A percentile compares a stretch with the other conserved stretches of the same genome.
phyloP scores from a whole-genome alignment of 257 asterid genomes.

The Jaltomata sinuosa region DNA sequence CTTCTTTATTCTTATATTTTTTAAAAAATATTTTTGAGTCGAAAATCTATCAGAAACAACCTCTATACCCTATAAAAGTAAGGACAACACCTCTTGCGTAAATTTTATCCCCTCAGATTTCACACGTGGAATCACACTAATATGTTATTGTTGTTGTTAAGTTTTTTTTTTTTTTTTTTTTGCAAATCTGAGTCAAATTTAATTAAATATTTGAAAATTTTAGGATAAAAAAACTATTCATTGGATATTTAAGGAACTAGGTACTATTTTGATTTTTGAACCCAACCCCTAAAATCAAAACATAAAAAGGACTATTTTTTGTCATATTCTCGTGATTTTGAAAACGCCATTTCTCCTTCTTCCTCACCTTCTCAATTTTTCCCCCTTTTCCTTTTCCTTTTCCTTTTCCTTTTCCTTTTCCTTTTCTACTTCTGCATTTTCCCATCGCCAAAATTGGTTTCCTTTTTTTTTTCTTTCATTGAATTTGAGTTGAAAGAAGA shows the following conservation, averaged over 20 bases:
- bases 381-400: neutral
- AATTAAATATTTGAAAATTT: too few relatives aligned
- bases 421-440: neutral
- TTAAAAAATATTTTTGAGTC: too few relatives aligned
- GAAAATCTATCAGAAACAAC: too few relatives aligned
- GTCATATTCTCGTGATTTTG: conserved; percentile 3
- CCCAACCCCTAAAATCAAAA: neutral
- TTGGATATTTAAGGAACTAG: neutral
- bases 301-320: neutral
- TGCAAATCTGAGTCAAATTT: neutral
- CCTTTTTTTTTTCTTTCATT: neutral
- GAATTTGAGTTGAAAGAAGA: neutral
- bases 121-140: too few relatives aligned
- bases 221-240: neutral
- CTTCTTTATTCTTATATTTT: too few relatives aligned
- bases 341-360: conserved; percentile 10
- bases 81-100: too few relatives aligned
- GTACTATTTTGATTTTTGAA: neutral
- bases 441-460: neutral
- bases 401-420: too few relatives aligned
- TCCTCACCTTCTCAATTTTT: neutral
- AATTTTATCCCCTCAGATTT: too few relatives aligned
- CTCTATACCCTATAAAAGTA: too few relatives aligned
- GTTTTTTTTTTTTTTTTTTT: neutral
- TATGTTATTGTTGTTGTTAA: too few relatives aligned